Conservation (phyloP, 2,329 filamentous ascomycete species). For the Xylariaceae sp. region DNA sequence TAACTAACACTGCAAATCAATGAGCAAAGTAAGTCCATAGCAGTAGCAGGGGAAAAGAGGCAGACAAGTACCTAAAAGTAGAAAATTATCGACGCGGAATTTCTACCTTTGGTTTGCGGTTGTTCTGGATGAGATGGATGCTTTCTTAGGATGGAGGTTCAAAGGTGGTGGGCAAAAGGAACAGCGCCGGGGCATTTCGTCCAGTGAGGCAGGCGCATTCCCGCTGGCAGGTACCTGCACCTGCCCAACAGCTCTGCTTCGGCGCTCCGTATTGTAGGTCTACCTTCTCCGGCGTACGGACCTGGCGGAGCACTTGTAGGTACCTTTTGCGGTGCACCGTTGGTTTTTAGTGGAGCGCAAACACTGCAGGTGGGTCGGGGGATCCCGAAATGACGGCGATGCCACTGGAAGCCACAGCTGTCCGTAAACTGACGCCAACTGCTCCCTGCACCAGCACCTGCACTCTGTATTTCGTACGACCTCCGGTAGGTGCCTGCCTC, state of each 20-base stretch:
- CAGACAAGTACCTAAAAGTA: not conserved
- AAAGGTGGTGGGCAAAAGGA: too few species aligned
- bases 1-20: not conserved
- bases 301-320: too few species aligned
- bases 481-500: not conserved
- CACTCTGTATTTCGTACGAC: not conserved
- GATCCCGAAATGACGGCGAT: not conserved
- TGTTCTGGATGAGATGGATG: too few species aligned
- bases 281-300: too few species aligned
- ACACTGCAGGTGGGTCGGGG: not conserved
- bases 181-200: too few species aligned
- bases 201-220: too few species aligned
- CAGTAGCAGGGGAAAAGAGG: not conserved
- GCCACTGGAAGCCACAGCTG: not conserved
- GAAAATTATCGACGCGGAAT: not conserved
- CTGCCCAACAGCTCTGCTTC: too few species aligned
- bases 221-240: too few species aligned
- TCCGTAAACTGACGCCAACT: not conserved
- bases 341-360: not conserved
- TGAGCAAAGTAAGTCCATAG: too few species aligned
- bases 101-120: not conserved
- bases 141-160: too few species aligned
- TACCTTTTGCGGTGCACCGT: too few species aligned
- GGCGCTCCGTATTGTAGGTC: too few species aligned
- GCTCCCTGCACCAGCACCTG: not conserved